These are phyloP conservation scores for Trichoderma atroviride DNA, from an alignment of 2,329 filamentous ascomycete genomes.

Conservation along the genomic window DNA sequence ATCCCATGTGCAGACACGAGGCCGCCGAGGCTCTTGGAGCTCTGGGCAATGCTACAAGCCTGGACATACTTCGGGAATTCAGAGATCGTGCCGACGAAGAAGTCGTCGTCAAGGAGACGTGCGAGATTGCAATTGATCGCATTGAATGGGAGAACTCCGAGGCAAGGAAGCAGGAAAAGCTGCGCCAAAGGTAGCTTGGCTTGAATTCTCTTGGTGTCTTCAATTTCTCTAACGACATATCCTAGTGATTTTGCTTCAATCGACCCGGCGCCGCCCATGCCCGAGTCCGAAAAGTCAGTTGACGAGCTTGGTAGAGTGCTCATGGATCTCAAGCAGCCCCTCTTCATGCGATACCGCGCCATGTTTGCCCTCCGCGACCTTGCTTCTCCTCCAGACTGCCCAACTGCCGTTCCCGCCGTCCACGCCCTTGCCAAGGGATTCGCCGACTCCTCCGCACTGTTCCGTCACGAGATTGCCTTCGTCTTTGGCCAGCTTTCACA, in stretches of 20 bases:
- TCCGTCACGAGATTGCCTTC: constrained; percentile 97
- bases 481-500: constrained; percentile 97
- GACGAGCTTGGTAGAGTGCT: constrained; percentile 74
- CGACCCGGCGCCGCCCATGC: constrained; percentile 88
- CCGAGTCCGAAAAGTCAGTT: constrained; percentile 70
- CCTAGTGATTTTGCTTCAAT: constrained; percentile 90
- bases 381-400: constrained; percentile 86
- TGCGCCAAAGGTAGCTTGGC: constrained; percentile 72
- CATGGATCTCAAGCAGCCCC: constrained; percentile 74
- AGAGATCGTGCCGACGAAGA: constrained; percentile 76
- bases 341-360: constrained; percentile 93
- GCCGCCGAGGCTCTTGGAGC: constrained; percentile 94
- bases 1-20: constrained; percentile 95
- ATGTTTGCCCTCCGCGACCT: constrained; percentile 98
- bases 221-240: constrained; percentile 35
- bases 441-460: constrained; percentile 82
- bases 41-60: constrained; percentile 71
- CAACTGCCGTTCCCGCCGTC: constrained; percentile 86
- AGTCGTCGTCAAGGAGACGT: constrained; percentile 87
- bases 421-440: constrained; percentile 84
- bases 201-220: constrained; percentile 25
- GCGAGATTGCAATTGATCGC: constrained; percentile 91
- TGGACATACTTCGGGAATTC: constrained; percentile 72
- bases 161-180: constrained; percentile 69
- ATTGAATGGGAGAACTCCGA: constrained; percentile 90